Conservation (phyloP, 257 asterid species). For the Apocynum venetum region DNA sequence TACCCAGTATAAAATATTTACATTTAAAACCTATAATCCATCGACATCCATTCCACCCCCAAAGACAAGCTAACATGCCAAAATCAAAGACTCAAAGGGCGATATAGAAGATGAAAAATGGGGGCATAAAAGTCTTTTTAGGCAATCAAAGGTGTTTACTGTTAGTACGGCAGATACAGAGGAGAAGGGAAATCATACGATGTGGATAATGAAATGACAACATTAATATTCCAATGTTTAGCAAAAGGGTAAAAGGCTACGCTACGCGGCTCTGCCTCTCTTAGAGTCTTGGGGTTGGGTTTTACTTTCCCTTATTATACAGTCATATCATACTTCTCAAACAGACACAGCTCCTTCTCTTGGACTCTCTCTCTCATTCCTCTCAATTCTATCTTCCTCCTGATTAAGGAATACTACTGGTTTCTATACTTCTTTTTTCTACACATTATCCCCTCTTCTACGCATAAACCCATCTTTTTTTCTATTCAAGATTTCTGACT, state of each 20-base stretch:
- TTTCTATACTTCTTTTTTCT: background rate
- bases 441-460: background rate
- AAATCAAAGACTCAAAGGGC: too few relatives aligned
- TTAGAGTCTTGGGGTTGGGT: background rate
- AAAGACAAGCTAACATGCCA: too few relatives aligned
- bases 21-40: too few relatives aligned
- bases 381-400: background rate
- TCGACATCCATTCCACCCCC: too few relatives aligned
- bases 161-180: background rate
- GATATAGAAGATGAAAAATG: background rate
- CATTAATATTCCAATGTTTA: background rate
- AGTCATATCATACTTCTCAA: background rate
- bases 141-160: background rate
- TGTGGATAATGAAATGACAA: background rate
- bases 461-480: background rate
- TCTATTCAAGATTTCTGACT: slow-evolving; percentile 9
- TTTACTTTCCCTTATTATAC: too few relatives aligned
- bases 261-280: background rate
- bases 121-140: background rate
- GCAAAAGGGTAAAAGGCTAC: background rate
- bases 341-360: slow-evolving; percentile 1
- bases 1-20: too few relatives aligned
- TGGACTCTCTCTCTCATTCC: slow-evolving; percentile 16
- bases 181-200: too few relatives aligned
- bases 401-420: background rate